Evolutionary conservation across 1,139 yeast species (phyloP), one percentile per base, ranked within the genome.

Genomic region (Spathaspora sp.): DNA sequence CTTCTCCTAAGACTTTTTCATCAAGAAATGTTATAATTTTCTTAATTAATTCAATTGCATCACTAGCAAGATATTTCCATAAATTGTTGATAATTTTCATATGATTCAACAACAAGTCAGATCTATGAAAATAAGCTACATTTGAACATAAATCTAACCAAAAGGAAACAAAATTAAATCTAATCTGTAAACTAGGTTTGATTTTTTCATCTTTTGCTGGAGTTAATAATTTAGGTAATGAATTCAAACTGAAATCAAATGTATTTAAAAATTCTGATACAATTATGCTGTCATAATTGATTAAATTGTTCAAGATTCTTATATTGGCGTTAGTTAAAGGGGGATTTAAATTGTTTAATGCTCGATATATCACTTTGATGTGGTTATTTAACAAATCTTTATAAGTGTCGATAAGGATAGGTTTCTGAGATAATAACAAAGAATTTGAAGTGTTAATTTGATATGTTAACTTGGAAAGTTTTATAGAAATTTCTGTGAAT

Each of bases 191-290:
- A 25, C 65, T 60, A 25, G 68, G 72, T 20, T 67, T 65, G 39
- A 55, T 57, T 43, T 55, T 41, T 50, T 81, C 80, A 31, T 69
- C 55, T 63, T 78, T 76, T 7, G 78, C 64, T 9, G 87, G 85
- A 3, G 74, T 67, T 41, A 88, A 63, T 7, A 90, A 63, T 56
- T 82, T 86, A 1, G 89, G 84, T 25, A 89, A 68, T 3, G 76
- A 74, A 20, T 84, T 72, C 37, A 85, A 65, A 5, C 84, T 70
- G 46, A 89, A 71, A 65, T 91, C 97, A 59, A 91, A 85, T 27
- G 76, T 63, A 26, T 84, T 80, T 41, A 84, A 61, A 34, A 90
- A 76, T 18, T 80, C 83, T 46, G 80, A 84, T 1, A 81, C 67
- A 43, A 78, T 61, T 2, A 70, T 60, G 0, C 85, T 82, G 11